Conservation (phyloP, 2,329 filamentous ascomycete genomes). For the Exophiala sp. region DNA sequence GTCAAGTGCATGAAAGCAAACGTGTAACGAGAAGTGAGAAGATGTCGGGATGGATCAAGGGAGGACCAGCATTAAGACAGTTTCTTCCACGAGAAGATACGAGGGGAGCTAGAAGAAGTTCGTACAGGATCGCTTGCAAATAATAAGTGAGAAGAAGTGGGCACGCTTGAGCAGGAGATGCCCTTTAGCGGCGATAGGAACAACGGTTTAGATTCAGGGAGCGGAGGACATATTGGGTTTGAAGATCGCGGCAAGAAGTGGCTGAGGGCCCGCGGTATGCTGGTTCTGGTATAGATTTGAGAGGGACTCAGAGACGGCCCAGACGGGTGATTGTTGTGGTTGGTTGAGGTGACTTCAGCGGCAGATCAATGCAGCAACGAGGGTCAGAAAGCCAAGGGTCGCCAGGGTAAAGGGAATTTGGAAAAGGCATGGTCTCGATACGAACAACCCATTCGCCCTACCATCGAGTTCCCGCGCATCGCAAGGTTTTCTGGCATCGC, state of each 20-base stretch:
- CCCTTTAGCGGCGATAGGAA: background rate
- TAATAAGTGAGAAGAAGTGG: background rate
- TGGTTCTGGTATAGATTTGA: background rate
- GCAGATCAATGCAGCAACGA: background rate
- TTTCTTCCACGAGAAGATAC: background rate
- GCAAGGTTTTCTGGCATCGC: background rate
- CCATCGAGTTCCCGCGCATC: background rate
- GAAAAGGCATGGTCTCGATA: slow-evolving; percentile 3
- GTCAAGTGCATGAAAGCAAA: no score
- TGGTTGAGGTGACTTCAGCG: background rate
- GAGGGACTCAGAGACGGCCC: background rate
- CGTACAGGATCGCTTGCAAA: background rate
- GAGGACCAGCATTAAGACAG: background rate
- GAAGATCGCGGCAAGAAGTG: background rate
- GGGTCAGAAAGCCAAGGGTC: background rate
- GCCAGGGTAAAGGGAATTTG: background rate
- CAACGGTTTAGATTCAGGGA: background rate
- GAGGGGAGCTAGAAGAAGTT: background rate
- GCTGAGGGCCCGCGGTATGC: background rate
- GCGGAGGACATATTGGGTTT: background rate
- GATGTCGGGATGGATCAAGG: background rate
- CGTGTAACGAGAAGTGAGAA: background rate
- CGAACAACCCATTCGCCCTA: slow-evolving; percentile 4
- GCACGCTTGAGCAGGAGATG: background rate
- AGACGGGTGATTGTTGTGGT: background rate